Evolutionary conservation across 805 yeast genomes (phyloP), one percentile per base, ranked within the genome.

Genomic region (Starmera amethionina): DNA sequence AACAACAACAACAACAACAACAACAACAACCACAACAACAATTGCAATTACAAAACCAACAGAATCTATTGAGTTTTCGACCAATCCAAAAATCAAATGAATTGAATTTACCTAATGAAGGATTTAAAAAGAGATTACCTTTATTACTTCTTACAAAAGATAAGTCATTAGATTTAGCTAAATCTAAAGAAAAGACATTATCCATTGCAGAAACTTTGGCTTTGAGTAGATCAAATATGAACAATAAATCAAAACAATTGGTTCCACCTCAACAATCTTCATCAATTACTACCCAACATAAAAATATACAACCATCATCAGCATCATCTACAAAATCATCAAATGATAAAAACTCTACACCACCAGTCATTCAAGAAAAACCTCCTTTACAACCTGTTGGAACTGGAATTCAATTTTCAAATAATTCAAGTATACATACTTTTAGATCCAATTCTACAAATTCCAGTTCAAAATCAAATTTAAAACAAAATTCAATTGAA

Each of bases 181-280:
- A 49, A 18, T 43, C 50, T 14, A 46, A 43, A 30, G 50, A 48
- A 38, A 51, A 52, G 46, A 51, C 49, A 2, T 52, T 75, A 27
- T 71, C 82, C 2, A 75, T 77, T 38, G 82, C 82, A 0, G 79
- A 77, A 46, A 73, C 81, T 3, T 56, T 77, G 46, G 82, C 82
- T 0, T 48, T 73, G 40, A 73, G 72, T 44, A 56, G 80, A 32
- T 64, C 73, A 4, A 60, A 67, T 9, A 68, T 72, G 71, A 52
- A 56, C 1, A 57, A 56, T 44, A 58, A 22, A 22, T 22, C 27
- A 7, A 22, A 58, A 4, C 53, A 51, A 39, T 55, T 49, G 36
- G 49, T 50, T 30, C 46, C 58, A 22, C 6, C 27, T 22, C 27
- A 22, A 22, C 27, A 22, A 22, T 22, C 27, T 22, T 7, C 27